Evolutionary conservation across 106 monocot genomes (phyloP).

Genomic region (Phalaenopsis equestris): DNA sequence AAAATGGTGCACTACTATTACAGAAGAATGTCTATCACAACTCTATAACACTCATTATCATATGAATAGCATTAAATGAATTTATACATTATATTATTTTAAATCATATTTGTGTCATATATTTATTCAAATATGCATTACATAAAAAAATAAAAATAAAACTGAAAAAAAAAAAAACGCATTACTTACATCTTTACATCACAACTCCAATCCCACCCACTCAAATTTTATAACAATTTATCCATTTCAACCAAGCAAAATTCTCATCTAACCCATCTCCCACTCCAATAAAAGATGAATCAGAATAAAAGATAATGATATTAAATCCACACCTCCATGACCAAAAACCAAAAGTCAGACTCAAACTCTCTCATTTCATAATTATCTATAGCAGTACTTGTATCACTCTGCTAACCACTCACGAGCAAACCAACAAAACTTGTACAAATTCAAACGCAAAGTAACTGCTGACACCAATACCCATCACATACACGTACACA

Average conservation of each 20-base stretch:
- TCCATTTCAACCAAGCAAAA: background rate
- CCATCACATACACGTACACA: background rate
- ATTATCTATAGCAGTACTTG: background rate
- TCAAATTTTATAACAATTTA: no score
- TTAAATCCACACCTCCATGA: background rate
- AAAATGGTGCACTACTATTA: no score
- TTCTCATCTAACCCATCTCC: background rate
- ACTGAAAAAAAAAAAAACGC: no score
- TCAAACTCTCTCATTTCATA: background rate
- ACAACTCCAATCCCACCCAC: no score
- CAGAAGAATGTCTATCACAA: no score
- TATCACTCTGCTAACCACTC: slow-evolving; percentile 1
- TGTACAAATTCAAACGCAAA: background rate
- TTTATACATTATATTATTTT: no score
- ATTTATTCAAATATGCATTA: no score
- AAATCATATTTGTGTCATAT: no score
- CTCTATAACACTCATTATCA: no score
- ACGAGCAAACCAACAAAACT: background rate
- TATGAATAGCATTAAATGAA: no score
- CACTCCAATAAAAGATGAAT: background rate
- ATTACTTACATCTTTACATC: no score
- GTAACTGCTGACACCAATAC: background rate
- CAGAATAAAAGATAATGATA: background rate
- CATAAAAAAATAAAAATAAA: no score
- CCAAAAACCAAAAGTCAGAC: background rate